Evolutionary conservation across 2,329 filamentous ascomycete species (phyloP), one percentile per base, ranked within the genome.

Genomic region (Nemania sp.): DNA sequence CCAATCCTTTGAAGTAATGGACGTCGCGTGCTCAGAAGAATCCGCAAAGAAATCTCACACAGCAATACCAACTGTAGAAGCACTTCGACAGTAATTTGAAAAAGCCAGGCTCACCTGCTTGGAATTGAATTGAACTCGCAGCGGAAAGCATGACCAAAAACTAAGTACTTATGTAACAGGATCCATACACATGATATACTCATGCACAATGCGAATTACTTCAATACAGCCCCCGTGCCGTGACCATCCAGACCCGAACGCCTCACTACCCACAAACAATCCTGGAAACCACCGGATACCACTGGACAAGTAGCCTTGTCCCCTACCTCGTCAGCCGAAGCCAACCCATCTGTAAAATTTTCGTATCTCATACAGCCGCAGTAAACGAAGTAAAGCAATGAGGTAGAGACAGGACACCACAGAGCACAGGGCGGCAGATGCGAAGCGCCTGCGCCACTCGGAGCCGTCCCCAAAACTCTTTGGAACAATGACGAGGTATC

Each of bases 361-460:
- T 70, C 68, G 46, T 70, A 65, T 69, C 56, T 70, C 68, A 67
- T 70, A 70, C 68, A 70, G 63, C 63, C 59, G 62, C 55, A 58
- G 40, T 66, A 61, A 57, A 57, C 54, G 48, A 56, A 57, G 17
- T 21, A 35, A 61, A 59, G 40, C 46, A 37, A 50, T 39, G 18
- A n/a, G 50, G 39, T 39, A 25, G 47, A 53, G 32, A 61, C 55
- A 55, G 7, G 25, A 29, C 4, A 29, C 25, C 25, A 53, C 54
- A 40, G 40, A 53, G 17, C 34, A 15, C 42, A 21, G 21, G 46
- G 20, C 39, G 35, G 32, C 49, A 55, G 37, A 40, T 5, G 47
- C 13, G 35, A 37, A 59, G 12, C 37, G 21, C 47, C 37, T 15
- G 15, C n/a, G 32, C 57, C 50, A 20, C 47, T 51, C 34, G 46